These are phyloP conservation scores for Lippia alba DNA, from an alignment of 305 asterid genomes.

Conservation along the genomic window DNA sequence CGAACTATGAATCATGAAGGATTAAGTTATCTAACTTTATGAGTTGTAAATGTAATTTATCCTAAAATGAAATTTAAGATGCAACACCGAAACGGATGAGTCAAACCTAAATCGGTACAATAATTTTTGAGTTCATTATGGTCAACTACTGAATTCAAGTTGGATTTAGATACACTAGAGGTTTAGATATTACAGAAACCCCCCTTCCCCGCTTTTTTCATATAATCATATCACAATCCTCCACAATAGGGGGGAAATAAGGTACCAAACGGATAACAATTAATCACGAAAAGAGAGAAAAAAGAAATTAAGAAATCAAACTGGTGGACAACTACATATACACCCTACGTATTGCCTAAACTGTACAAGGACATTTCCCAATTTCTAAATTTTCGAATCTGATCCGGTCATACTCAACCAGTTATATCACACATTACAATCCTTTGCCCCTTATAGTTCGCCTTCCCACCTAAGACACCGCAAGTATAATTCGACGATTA, in stretches of 20 bases:
- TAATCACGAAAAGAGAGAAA: not conserved
- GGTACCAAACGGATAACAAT: not conserved
- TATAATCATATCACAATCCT: not conserved
- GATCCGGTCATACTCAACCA: not conserved
- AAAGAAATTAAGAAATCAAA: not conserved
- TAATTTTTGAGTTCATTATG: not conserved
- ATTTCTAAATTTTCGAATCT: not conserved
- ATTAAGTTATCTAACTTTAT: too few relatives aligned
- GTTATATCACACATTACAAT: too few relatives aligned
- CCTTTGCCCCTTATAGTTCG: too few relatives aligned
- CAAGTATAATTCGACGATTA: too few relatives aligned
- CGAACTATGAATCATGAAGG: too few relatives aligned
- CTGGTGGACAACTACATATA: not conserved
- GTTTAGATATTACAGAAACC: not conserved
- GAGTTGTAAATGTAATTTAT: too few relatives aligned
- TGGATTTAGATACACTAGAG: not conserved
- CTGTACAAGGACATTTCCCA: constrained; percentile 15
- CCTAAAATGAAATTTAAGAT: too few relatives aligned
- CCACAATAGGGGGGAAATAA: not conserved
- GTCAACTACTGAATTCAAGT: not conserved
- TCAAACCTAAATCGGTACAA: not conserved
- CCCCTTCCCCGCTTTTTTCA: not conserved
- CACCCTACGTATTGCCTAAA: constrained; percentile 13
- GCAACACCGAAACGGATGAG: too few relatives aligned
- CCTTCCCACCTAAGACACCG: too few relatives aligned